phyloP scores from a whole-genome alignment of 2,329 filamentous ascomycete species.

The Microdochium trichocladiopsis region DNA sequence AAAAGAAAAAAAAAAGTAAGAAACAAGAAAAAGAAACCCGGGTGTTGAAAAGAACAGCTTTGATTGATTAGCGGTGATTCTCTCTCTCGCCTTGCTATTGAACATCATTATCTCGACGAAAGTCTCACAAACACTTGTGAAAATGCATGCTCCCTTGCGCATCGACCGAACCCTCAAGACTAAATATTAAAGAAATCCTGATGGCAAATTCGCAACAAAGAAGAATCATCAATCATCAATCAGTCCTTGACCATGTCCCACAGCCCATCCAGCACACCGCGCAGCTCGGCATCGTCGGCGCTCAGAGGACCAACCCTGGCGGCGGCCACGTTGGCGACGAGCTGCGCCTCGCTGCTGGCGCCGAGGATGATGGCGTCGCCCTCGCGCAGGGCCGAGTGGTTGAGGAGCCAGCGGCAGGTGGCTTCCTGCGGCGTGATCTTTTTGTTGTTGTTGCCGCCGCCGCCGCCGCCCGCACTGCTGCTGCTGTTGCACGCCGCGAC shows the following conservation, averaged over 20 bases:
- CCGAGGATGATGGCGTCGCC: constrained; percentile 10
- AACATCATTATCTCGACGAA: too few species aligned
- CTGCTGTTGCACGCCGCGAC: constrained; percentile 1
- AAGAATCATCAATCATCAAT: too few species aligned
- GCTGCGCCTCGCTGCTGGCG: constrained; percentile 6
- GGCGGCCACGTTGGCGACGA: constrained; percentile 6
- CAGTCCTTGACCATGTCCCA: constrained; percentile 1
- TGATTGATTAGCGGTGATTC: too few species aligned
- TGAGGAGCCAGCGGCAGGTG: constrained; percentile 7
- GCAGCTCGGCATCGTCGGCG: not conserved
- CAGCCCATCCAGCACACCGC: constrained; percentile 2
- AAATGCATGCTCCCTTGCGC: too few species aligned
- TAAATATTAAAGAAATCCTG: too few species aligned
- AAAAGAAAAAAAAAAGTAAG: too few species aligned
- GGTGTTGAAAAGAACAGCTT: too few species aligned
- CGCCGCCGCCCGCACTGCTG: not conserved
- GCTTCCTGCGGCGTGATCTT: constrained; percentile 4
- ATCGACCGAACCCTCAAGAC: too few species aligned
- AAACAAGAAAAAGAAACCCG: too few species aligned
- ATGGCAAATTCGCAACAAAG: too few species aligned
- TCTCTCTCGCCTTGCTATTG: too few species aligned
- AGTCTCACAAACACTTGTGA: too few species aligned
- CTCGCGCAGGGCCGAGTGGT: constrained; percentile 5
- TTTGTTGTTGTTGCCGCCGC: not conserved
- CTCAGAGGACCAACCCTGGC: constrained; percentile 6